Evolutionary conservation across 208 protist species (phyloP).

Genomic region (Acanthamoeba castellanii): DNA sequence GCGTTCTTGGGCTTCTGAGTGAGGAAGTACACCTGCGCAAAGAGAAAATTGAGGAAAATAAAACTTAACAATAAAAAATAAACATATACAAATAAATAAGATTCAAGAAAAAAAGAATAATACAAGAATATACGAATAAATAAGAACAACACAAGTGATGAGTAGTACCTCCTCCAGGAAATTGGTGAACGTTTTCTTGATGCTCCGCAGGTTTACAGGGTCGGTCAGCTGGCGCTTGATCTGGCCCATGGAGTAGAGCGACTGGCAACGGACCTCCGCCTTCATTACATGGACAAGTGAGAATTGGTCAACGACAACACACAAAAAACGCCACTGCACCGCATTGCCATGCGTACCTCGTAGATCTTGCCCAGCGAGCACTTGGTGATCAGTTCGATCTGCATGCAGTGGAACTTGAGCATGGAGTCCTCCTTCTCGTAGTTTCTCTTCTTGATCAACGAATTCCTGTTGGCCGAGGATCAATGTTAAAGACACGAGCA

Average conservation of each 20-base stretch:
- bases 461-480: not conserved
- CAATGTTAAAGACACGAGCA: too few relatives aligned
- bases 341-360: too few relatives aligned
- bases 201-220: conserved; percentile 41
- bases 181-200: conserved; percentile 57
- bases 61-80: not conserved
- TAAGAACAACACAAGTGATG: too few relatives aligned
- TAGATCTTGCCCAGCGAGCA: conserved; percentile 57
- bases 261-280: conserved; percentile 57
- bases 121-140: too few relatives aligned
- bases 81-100: too few relatives aligned
- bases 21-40: conserved; percentile 16
- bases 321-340: too few relatives aligned
- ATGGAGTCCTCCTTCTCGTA: conserved; percentile 3
- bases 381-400: conserved; percentile 69
- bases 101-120: not conserved
- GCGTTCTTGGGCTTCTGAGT: conserved; percentile 54
- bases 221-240: conserved; percentile 63
- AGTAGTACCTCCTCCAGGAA: conserved; percentile 46
- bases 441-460: conserved; percentile 25
- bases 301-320: not conserved
- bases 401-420: conserved; percentile 44
- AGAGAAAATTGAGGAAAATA: not conserved
- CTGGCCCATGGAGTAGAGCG: conserved; percentile 50
- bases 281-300: not conserved